These are phyloP conservation scores for Pisolithus orientalis DNA, from an alignment of 768 basidiomycete genomes.

Conservation along the genomic window DNA sequence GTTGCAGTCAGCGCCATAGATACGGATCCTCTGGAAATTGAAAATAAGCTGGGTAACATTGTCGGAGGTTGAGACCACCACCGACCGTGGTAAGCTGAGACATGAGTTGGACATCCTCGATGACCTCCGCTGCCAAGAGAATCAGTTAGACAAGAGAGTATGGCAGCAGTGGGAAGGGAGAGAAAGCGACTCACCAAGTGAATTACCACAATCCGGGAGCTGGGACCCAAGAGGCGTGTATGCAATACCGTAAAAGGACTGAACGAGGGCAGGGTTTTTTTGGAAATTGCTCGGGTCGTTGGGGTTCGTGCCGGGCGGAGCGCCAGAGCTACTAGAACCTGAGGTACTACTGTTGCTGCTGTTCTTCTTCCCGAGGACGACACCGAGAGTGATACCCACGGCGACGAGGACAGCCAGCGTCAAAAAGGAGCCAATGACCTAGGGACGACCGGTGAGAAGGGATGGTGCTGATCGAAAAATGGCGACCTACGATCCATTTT, in stretches of 20 bases:
- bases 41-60: conserved; percentile 1
- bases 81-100: conserved; percentile 72
- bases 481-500: conserved; percentile 50
- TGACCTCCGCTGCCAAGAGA: conserved; percentile 40
- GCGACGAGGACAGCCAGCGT: conserved; percentile 45
- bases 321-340: conserved; percentile 13
- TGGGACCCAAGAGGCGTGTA: conserved; percentile 79
- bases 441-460: conserved; percentile 1
- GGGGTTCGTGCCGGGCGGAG: conserved; percentile 31
- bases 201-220: conserved; percentile 62
- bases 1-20: conserved; percentile 88
- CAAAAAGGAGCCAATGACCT: conserved; percentile 51
- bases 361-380: conserved; percentile 53
- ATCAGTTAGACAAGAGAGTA: conserved; percentile 1
- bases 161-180: neutral
- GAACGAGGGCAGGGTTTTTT: conserved; percentile 60
- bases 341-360: conserved; percentile 25
- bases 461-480: neutral
- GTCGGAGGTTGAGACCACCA: conserved; percentile 6
- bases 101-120: conserved; percentile 67
- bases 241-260: conserved; percentile 80
- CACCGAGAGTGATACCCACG: conserved; percentile 59
- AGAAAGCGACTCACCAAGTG: conserved; percentile 24
- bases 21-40: conserved; percentile 38
- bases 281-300: conserved; percentile 75